These are phyloP conservation scores for Pinus taeda DNA, from an alignment of 75 land plant genomes.

Conservation along the genomic window DNA sequence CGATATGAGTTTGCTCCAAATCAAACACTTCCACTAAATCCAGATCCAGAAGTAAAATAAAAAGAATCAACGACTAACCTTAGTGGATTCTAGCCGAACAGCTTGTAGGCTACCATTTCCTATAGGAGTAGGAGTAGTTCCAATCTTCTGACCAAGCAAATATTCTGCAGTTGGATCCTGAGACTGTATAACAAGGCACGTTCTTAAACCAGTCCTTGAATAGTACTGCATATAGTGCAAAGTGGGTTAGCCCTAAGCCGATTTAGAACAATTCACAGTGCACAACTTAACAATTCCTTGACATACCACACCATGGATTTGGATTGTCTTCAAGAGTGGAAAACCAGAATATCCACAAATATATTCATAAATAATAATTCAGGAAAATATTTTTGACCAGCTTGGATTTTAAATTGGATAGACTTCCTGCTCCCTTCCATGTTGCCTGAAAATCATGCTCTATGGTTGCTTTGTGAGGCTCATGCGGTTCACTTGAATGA, in stretches of 20 bases:
- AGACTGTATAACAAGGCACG: constrained; percentile 81
- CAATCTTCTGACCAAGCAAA: constrained; percentile 69
- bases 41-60: neutral
- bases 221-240: constrained; percentile 54
- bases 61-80: constrained; percentile 32
- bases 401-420: neutral
- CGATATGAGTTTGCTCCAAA: neutral
- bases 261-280: neutral
- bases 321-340: neutral
- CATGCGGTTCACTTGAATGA: no score
- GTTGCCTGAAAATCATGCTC: no score
- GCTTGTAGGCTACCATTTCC: constrained; percentile 53
- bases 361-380: neutral
- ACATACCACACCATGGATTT: neutral
- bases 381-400: neutral
- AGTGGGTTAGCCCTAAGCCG: neutral
- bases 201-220: constrained; percentile 69
- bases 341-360: neutral
- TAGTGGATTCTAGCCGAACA: constrained; percentile 78
- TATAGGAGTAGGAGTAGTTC: constrained; percentile 39
- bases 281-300: neutral
- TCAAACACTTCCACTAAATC: neutral
- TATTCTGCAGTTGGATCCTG: constrained; percentile 85
- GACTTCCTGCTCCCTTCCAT: no score
- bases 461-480: no score